These are phyloP conservation scores for Cantharellus cinnabarinus DNA, from an alignment of 768 basidiomycete species.

Conservation along the genomic window DNA sequence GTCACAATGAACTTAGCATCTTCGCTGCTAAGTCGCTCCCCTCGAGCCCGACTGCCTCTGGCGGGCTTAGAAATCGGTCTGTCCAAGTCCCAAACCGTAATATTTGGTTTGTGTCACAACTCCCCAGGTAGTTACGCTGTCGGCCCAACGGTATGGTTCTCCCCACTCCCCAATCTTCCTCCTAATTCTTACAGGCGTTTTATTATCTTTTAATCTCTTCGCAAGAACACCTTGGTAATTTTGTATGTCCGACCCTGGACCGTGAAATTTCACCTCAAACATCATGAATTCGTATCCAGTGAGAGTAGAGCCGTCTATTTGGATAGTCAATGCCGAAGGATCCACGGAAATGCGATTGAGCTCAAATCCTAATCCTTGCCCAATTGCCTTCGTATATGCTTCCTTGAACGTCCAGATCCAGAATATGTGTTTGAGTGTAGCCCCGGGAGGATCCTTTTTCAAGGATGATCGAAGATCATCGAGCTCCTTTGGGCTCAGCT, in stretches of 20 bases:
- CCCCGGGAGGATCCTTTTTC: slow-evolving; percentile 14
- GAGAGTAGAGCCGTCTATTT: background rate
- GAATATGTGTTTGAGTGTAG: slow-evolving; percentile 29
- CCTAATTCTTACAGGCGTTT: too few species aligned
- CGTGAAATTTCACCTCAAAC: background rate
- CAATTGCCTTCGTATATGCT: slow-evolving; percentile 77
- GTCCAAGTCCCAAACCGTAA: too few species aligned
- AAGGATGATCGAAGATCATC: slow-evolving; percentile 3
- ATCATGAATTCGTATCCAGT: background rate
- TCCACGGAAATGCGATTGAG: slow-evolving; percentile 27
- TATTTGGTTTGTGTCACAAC: too few species aligned
- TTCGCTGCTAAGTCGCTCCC: too few species aligned
- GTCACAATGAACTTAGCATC: too few species aligned
- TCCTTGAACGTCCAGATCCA: slow-evolving; percentile 85
- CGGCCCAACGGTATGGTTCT: too few species aligned
- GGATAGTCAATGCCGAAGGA: background rate
- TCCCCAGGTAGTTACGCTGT: too few species aligned
- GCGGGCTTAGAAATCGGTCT: too few species aligned
- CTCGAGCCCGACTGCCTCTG: too few species aligned
- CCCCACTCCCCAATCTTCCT: too few species aligned
- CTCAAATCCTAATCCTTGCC: slow-evolving; percentile 65
- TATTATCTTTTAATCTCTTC: too few species aligned
- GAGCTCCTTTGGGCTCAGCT: slow-evolving; percentile 25
- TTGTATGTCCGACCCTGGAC: too few species aligned
- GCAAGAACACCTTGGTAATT: background rate